Conservation (phyloP, 2,329 filamentous ascomycete genomes). For the Triangularia setosa region DNA sequence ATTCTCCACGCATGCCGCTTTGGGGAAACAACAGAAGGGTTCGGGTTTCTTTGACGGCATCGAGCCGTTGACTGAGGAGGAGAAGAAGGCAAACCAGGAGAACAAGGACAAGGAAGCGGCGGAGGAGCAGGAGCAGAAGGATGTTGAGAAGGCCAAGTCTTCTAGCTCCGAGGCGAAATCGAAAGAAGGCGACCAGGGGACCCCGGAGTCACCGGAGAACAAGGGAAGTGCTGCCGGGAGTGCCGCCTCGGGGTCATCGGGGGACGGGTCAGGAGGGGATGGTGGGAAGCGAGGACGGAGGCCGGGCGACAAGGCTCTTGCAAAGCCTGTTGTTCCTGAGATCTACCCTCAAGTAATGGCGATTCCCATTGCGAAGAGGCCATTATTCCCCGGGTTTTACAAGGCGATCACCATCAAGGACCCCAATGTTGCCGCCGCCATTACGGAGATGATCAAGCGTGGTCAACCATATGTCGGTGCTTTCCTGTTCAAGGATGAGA, state of each 20-base stretch:
- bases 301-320: slow-evolving; percentile 67
- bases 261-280: slow-evolving; percentile 54
- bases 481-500: slow-evolving; percentile 95
- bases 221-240: slow-evolving; percentile 57
- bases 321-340: slow-evolving; percentile 87
- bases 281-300: slow-evolving; percentile 71
- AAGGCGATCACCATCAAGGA: slow-evolving; percentile 97
- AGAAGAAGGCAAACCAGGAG: slow-evolving; percentile 49
- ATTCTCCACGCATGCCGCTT: slow-evolving; percentile 37
- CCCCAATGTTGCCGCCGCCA: slow-evolving; percentile 83
- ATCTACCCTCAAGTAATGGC: slow-evolving; percentile 97
- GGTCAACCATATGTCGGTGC: slow-evolving; percentile 97
- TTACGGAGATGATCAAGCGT: slow-evolving; percentile 93
- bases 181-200: slow-evolving; percentile 38
- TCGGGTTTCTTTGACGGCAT: slow-evolving; percentile 46
- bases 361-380: slow-evolving; percentile 89
- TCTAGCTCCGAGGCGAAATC: slow-evolving; percentile 37
- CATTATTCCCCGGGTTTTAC: slow-evolving; percentile 96
- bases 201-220: slow-evolving; percentile 45
- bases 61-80: slow-evolving; percentile 51
- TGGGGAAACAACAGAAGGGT: slow-evolving; percentile 41
- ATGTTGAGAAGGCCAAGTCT: slow-evolving; percentile 35
- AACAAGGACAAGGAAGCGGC: slow-evolving; percentile 44
- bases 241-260: slow-evolving; percentile 43
- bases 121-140: slow-evolving; percentile 47